phyloP scores from a whole-genome alignment of 2,329 filamentous ascomycete species.

The Zasmidium angulare region DNA sequence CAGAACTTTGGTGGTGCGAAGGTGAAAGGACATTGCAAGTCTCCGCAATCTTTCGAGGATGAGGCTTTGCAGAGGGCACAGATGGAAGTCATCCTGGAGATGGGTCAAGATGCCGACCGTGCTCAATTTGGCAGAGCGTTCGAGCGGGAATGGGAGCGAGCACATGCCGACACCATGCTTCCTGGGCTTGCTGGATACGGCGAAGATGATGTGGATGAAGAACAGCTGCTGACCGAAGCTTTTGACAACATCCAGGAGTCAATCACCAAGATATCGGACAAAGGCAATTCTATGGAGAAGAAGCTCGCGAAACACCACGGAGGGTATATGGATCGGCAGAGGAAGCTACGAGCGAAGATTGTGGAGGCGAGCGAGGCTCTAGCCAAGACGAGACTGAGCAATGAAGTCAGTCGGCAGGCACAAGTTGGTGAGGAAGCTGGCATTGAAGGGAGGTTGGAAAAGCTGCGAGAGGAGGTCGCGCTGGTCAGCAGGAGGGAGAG shows the following conservation, averaged over 20 bases:
- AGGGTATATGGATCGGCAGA: conserved; percentile 84
- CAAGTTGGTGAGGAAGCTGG: conserved; percentile 78
- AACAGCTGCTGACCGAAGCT: conserved; percentile 64
- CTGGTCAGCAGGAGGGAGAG: conserved; percentile 79
- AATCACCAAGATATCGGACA: conserved; percentile 72
- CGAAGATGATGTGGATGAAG: conserved; percentile 67
- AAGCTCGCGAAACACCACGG: conserved; percentile 84
- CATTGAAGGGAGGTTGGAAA: conserved; percentile 68
- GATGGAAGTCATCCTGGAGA: conserved; percentile 71
- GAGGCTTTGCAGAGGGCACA: conserved; percentile 71
- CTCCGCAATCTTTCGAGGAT: conserved; percentile 68
- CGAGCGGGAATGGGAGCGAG: conserved; percentile 46
- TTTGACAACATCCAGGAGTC: conserved; percentile 75
- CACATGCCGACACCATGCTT: conserved; percentile 54
- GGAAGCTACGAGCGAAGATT: conserved; percentile 77
- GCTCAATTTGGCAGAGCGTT: conserved; percentile 49
- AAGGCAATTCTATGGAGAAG: conserved; percentile 87
- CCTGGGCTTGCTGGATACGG: conserved; percentile 82
- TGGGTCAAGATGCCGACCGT: conserved; percentile 48
- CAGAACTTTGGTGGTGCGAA: conserved; percentile 69
- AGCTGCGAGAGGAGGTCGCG: conserved; percentile 76
- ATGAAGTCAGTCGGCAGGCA: conserved; percentile 73
- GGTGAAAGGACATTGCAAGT: conserved; percentile 60
- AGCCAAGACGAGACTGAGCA: conserved; percentile 68
- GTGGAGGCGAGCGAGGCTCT: conserved; percentile 68